Base-by-base conservation (phyloP, 805 yeast species). In the Yarrowia alimentaria region DNA sequence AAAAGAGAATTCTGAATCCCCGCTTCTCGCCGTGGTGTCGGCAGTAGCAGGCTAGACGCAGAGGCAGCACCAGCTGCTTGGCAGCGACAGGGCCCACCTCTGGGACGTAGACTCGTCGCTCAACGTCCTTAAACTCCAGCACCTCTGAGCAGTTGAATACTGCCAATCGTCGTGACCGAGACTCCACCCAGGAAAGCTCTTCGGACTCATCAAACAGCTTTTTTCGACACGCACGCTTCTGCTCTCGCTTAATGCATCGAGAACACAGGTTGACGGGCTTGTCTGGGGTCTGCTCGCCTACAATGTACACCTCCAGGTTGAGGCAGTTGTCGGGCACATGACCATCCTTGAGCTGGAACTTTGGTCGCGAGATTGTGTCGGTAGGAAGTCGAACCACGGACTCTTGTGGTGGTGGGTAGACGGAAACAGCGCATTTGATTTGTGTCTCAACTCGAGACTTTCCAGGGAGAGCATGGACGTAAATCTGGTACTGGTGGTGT, bases 381-480 rank as follows among this genome's bases (percentile, higher is more conserved):
- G 86, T 77, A 3, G 98, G 95, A 35, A 93, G 68, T 63, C 86
- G 93, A 26, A 93, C 68, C 47, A 85, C 67, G 43, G 74, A 72
- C 59, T 88, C 84, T 6, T 78, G 75, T 1, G 95, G 95, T 1
- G 91, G 79, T 0, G 96, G 95, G 24, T 80, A 74, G 35, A 91
- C 69, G 6, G 75, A 64, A 13, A 91, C 67, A 31, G 75, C 75
- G 31, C 94, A 69, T 64, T 88, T 90, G 63, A 93, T 87, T 68
- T 93, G 99, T 13, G 97, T 91, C 68, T 91, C 99, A 6, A 91
- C 99, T 57, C 99, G 78, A 8, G 96, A 87, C 58, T 80, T 81
- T 5, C 77, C 68, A 1, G 97, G 97, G 40, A 91, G 71, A 45
- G 81, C 83, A 12, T 32, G 42, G 20, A 47, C 42, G 28, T 33